A percentile compares a stretch with the other conserved stretches of the same genome.
Conservation (phyloP, 345 rosid species). For the Pistacia atlantica region DNA sequence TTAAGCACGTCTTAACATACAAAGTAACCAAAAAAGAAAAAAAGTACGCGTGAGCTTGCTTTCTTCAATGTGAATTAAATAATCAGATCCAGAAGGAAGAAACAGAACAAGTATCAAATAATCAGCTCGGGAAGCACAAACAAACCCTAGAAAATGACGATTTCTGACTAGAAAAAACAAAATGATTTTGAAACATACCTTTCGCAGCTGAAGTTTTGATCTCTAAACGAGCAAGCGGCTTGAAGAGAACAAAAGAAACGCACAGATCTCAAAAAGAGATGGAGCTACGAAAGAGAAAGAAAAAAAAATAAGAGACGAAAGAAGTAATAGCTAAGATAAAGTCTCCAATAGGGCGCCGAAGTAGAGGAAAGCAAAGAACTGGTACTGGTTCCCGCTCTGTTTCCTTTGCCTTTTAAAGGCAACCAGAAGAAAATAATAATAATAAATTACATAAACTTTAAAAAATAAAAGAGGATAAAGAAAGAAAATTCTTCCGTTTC, state of each 20-base stretch:
- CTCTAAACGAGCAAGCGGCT: slow-evolving; percentile 9
- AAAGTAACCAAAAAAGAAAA: not conserved
- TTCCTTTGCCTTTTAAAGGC: slow-evolving; percentile 34
- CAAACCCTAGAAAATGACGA: slow-evolving; percentile 18
- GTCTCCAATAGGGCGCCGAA: slow-evolving; percentile 8
- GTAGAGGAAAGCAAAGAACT: slow-evolving; percentile 32
- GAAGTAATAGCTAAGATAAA: slow-evolving; percentile 9
- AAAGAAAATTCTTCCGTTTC: slow-evolving; percentile 17
- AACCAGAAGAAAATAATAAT: not conserved
- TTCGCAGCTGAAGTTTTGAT: slow-evolving; percentile 21
- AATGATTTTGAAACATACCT: slow-evolving; percentile 44
- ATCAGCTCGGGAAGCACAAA: not conserved
- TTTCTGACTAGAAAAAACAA: slow-evolving; percentile 6
- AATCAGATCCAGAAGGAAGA: slow-evolving; percentile 22
- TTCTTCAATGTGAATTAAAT: not conserved
- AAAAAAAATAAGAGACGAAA: not conserved
- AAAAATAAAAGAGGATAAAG: not conserved
- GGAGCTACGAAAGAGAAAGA: not conserved
- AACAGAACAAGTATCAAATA: not conserved
- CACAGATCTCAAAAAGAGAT: slow-evolving; percentile 43
- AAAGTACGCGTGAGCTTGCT: not conserved
- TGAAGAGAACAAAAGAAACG: slow-evolving; percentile 11
- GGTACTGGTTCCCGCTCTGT: slow-evolving; percentile 49
- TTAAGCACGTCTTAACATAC: not conserved
- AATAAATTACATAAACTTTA: not conserved